Percentiles rank a stretch among this genome's conserved stretches.
These are phyloP conservation scores for Scleroderma citrinum DNA, from an alignment of 768 basidiomycete genomes.

Conservation along the genomic window DNA sequence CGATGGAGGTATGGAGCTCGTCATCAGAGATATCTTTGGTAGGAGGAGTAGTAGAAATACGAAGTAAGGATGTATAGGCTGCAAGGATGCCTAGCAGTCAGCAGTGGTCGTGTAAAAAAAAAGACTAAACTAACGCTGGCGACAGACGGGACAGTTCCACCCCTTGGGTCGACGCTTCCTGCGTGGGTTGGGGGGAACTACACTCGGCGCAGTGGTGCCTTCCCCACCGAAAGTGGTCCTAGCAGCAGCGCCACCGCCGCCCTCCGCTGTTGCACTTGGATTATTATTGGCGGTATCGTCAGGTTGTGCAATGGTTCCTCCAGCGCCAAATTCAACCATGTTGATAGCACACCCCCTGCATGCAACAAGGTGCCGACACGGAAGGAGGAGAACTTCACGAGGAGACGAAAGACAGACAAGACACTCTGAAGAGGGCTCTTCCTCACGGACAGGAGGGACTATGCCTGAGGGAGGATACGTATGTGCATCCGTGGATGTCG, in stretches of 20 bases:
- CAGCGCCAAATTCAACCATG: conserved; percentile 97
- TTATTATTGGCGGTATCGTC: conserved; percentile 29
- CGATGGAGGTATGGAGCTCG: conserved; percentile 21
- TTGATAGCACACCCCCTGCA: conserved; percentile 94
- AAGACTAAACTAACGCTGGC: conserved; percentile 66
- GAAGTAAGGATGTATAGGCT: conserved; percentile 86
- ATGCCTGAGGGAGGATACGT: conserved; percentile 42
- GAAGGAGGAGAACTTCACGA: conserved; percentile 87
- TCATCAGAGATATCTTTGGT: conserved; percentile 34
- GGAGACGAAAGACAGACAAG: conserved; percentile 85
- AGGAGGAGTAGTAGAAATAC: conserved; percentile 70
- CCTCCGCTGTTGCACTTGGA: conserved; percentile 24
- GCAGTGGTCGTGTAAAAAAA: neutral
- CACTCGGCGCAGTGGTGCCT: conserved; percentile 6
- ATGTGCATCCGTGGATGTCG: conserved; percentile 32
- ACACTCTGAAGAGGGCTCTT: conserved; percentile 82
- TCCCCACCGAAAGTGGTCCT: conserved; percentile 12
- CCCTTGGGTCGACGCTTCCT: conserved; percentile 93
- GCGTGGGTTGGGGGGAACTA: conserved; percentile 40
- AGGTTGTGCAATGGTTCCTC: conserved; percentile 71
- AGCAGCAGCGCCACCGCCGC: conserved; percentile 17
- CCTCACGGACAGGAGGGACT: conserved; percentile 37
- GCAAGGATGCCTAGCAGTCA: neutral
- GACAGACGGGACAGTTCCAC: conserved; percentile 95
- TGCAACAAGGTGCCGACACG: conserved; percentile 90